Evolutionary conservation across 345 rosid genomes (phyloP), one percentile per base, ranked within the genome.

Genomic region (Anastatica hierochuntica): DNA sequence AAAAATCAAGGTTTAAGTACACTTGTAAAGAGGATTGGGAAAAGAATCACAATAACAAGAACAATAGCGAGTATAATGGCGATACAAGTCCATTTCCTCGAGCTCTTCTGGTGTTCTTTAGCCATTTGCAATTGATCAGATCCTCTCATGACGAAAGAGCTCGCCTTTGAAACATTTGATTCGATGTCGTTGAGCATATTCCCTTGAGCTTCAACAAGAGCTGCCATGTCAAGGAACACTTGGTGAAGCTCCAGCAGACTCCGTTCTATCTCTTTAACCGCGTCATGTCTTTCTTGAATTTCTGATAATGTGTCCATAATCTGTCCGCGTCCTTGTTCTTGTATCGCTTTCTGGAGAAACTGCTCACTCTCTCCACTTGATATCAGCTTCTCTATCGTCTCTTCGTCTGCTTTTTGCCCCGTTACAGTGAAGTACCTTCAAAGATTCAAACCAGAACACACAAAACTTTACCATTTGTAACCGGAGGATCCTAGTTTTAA

Each of bases 221-320:
- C 94, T 40, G 88, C 90, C 95, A 86, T 86, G 72, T 87, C 96
- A 23, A 87, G 56, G 72, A 87, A 87, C 4, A 87, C 74, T 57
- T 84, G 89, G 57, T 83, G 95, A 5, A 83, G 88, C 74, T 86
- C 95, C 40, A 81, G 53, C 35, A 86, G 60, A 37, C 76, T 79
- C 73, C 74, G 70, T 69, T 86, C 92, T 46, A 83, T 86, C 67
- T 83, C 96, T 67, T 83, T 83, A 43, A 87, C 33, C 8, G 33
- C 24, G 24, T 21, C 24, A 21, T 21, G 24, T 21, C 24, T 21
- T 21, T 21, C 24, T 21, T 21, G 24, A 21, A 21, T 21, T 5
- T 21, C 24, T 21, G 24, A 21, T 21, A 21, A 21, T 21, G 84
- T 87, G 66, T 84, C 96, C 68, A 83, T 60, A 23, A 83, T 73